Percentiles rank a stretch among this genome's conserved stretches.
Conservation (phyloP, 208 protist genomes). For the Angomonas desouzai region DNA sequence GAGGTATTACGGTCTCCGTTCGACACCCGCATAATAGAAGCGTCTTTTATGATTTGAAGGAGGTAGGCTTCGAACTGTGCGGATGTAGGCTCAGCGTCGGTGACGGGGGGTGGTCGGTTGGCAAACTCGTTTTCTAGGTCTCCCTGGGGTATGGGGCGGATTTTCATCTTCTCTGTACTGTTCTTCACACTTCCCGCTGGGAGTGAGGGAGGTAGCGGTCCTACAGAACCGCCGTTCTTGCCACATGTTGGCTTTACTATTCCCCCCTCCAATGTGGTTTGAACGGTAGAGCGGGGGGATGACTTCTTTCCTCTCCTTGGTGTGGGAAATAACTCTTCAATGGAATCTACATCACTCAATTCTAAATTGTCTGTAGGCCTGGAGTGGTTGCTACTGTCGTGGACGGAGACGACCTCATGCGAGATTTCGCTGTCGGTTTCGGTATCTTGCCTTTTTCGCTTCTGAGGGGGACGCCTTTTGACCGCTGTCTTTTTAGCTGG, state of each 20-base stretch:
- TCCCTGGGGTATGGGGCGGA: not conserved
- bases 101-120: not conserved
- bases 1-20: not conserved
- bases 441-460: not conserved
- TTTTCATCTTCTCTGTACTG: no score
- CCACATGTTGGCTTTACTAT: not conserved
- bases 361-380: no score
- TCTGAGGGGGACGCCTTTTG: no score
- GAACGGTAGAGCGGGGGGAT: not conserved
- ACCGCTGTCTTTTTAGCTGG: no score
- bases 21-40: not conserved
- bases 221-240: not conserved
- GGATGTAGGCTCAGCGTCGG: not conserved
- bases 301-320: not conserved
- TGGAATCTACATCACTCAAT: no score
- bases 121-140: not conserved
- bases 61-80: not conserved
- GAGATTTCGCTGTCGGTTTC: no score
- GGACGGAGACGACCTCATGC: no score
- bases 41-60: slow-evolving; percentile 1
- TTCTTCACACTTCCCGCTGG: no score
- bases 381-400: no score
- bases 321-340: not conserved
- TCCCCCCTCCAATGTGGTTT: not conserved
- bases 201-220: no score